Evolutionary conservation across 371 early-diverging fungal species (phyloP).

Genomic region (Lichtheimia ramosa): DNA sequence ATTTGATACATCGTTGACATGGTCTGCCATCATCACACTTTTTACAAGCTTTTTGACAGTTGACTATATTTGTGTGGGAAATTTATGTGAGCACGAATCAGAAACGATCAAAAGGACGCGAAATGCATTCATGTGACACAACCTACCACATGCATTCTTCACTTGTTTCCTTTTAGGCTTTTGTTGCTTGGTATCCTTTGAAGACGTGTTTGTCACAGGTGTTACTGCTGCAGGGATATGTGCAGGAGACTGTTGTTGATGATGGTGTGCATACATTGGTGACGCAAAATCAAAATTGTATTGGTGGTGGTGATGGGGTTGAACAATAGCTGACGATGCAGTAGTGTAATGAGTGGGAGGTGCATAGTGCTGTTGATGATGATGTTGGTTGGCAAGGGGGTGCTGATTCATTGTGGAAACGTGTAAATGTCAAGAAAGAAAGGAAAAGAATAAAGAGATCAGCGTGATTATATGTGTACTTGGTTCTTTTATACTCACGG

Average conservation of each 20-base stretch:
- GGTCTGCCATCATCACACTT: conserved; percentile 85
- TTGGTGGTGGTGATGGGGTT: too few relatives aligned
- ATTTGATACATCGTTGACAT: conserved; percentile 78
- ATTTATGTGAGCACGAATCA: conserved; percentile 5
- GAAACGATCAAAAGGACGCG: neutral
- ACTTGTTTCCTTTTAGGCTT: conserved; percentile 66
- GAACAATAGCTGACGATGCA: too few relatives aligned
- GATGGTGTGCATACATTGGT: too few relatives aligned
- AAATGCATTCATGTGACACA: neutral
- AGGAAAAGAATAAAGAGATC: too few relatives aligned
- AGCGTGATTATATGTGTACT: too few relatives aligned
- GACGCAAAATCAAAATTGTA: too few relatives aligned
- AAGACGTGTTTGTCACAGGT: neutral
- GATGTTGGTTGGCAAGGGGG: too few relatives aligned
- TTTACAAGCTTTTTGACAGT: conserved; percentile 89
- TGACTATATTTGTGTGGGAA: conserved; percentile 40
- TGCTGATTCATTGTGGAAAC: too few relatives aligned
- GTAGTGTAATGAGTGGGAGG: too few relatives aligned
- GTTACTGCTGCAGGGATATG: neutral
- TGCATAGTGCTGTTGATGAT: too few relatives aligned
- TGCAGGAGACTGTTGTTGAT: neutral
- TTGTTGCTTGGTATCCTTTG: conserved; percentile 4
- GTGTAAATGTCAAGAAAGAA: too few relatives aligned
- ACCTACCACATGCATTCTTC: conserved; percentile 80
- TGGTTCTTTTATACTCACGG: too few relatives aligned